Base-by-base conservation (phyloP, 2,329 filamentous ascomycete species). In the Fusarium coffeatum region DNA sequence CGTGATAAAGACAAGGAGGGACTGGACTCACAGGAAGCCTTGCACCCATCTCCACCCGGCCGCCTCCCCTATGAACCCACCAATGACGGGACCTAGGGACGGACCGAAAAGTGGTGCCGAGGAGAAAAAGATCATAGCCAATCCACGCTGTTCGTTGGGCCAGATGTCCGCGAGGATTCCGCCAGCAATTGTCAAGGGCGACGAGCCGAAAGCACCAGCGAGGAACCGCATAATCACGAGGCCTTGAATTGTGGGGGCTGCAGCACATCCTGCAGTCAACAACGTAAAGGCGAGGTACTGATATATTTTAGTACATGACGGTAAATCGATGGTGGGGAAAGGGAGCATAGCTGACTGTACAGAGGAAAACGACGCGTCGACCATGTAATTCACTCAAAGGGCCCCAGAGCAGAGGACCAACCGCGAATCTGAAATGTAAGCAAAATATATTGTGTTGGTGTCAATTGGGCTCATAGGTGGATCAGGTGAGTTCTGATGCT, bases 141-240 rank as follows among this genome's bases (percentile, higher is more conserved):
- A 55, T 0, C 56, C 56, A 4, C 55, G 56, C 22, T 55, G 41
- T 7, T 59, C 30, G 15, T 50, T 41, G 2, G 41, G 49, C 56
- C 41, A 55, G 9, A 46, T 46, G 23, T 55, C 41, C 2, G 56
- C 49, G 49, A 59, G 55, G 0, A 59, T 30, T 13, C 56, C 56
- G 4, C 56, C 56, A 0, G 41, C 40, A 2, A 59, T 55, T 1
- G 50, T 55, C 3, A 46, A 50, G 11, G 56, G 56, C 3, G 56
- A 50, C 2, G 40, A 45, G 0, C 56, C 56, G 1, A 59, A 59
- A 3, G 55, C 49, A 0, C 56, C 56, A 0, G 56, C 55, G 16
- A 59, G 55, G 20, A 59, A 59, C 1, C 56, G 56, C 0, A 50
- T 55, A 7, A 59, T 59, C 8, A 59, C 49, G 1, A 46, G 4